These are phyloP conservation scores for Candolleomyces efflorescens DNA, from an alignment of 768 basidiomycete genomes.

Conservation along the genomic window DNA sequence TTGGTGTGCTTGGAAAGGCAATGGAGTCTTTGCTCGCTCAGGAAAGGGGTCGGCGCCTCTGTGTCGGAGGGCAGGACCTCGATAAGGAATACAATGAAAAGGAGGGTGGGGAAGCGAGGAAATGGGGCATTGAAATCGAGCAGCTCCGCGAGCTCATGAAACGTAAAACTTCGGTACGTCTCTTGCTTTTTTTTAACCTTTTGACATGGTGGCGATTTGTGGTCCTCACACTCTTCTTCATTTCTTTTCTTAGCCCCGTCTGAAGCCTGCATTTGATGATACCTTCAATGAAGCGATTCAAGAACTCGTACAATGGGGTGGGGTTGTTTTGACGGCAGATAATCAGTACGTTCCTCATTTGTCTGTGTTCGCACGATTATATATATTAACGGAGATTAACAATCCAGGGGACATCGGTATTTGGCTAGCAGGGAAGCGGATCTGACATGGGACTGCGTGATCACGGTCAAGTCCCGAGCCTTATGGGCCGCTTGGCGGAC, in stretches of 20 bases:
- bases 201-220: background rate
- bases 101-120: slow-evolving; percentile 67
- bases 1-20: slow-evolving; percentile 70
- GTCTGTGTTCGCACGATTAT: slow-evolving; percentile 8
- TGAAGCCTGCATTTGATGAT: slow-evolving; percentile 59
- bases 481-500: slow-evolving; percentile 66
- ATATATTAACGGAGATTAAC: slow-evolving; percentile 7
- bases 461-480: slow-evolving; percentile 63
- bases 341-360: slow-evolving; percentile 44
- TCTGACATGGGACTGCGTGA: slow-evolving; percentile 61
- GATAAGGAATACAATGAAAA: slow-evolving; percentile 31
- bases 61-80: slow-evolving; percentile 43
- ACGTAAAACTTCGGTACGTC: slow-evolving; percentile 50
- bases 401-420: slow-evolving; percentile 62
- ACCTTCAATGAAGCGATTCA: slow-evolving; percentile 78
- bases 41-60: slow-evolving; percentile 62
- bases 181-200: background rate
- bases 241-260: slow-evolving; percentile 40
- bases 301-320: slow-evolving; percentile 70
- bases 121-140: slow-evolving; percentile 69
- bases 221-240: background rate
- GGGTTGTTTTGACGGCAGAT: slow-evolving; percentile 64
- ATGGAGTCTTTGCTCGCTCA: slow-evolving; percentile 61
- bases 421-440: slow-evolving; percentile 68
- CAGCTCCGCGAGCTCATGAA: slow-evolving; percentile 54